Conservation (phyloP, 1,139 yeast genomes). For the Zygosaccharomyces pseudobailii region DNA sequence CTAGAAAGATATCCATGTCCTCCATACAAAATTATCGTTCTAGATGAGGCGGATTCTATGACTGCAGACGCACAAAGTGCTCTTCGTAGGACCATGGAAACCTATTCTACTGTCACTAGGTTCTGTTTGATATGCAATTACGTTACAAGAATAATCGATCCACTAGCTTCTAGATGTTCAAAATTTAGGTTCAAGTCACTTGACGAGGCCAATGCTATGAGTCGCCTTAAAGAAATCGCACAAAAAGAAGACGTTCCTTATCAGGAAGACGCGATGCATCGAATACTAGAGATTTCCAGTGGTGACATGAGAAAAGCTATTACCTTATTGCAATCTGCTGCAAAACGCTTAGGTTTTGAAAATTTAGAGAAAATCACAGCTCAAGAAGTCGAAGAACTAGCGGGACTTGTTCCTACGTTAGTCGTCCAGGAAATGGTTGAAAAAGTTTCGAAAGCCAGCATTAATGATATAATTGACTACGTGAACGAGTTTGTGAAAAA, state of each 20-base stretch:
- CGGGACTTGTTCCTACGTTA: slow-evolving; percentile 71
- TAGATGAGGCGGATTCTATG: slow-evolving; percentile 98
- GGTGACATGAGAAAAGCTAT: slow-evolving; percentile 96
- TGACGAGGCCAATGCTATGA: slow-evolving; percentile 64
- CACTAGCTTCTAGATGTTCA: slow-evolving; percentile 92
- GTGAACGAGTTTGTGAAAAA: slow-evolving; percentile 56
- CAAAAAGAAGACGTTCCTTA: slow-evolving; percentile 44
- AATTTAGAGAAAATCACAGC: slow-evolving; percentile 28
- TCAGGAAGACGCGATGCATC: slow-evolving; percentile 50
- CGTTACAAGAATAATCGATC: slow-evolving; percentile 93
- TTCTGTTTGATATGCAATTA: slow-evolving; percentile 93
- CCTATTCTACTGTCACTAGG: slow-evolving; percentile 83
- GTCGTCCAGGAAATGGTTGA: slow-evolving; percentile 44
- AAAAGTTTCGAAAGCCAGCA: slow-evolving; percentile 37
- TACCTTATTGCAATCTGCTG: slow-evolving; percentile 83
- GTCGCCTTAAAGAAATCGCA: slow-evolving; percentile 56
- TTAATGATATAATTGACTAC: slow-evolving; percentile 40
- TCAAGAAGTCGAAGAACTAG: slow-evolving; percentile 56
- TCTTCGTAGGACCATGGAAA: slow-evolving; percentile 93
- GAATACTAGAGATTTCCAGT: slow-evolving; percentile 60
- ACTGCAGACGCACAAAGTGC: slow-evolving; percentile 98
- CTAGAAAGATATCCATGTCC: slow-evolving; percentile 82
- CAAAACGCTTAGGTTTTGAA: slow-evolving; percentile 47
- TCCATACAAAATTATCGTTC: slow-evolving; percentile 75
- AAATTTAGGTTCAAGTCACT: slow-evolving; percentile 85